Evolutionary conservation across 306 rosid genomes (phyloP).

Genomic region (Sindora glabra): DNA sequence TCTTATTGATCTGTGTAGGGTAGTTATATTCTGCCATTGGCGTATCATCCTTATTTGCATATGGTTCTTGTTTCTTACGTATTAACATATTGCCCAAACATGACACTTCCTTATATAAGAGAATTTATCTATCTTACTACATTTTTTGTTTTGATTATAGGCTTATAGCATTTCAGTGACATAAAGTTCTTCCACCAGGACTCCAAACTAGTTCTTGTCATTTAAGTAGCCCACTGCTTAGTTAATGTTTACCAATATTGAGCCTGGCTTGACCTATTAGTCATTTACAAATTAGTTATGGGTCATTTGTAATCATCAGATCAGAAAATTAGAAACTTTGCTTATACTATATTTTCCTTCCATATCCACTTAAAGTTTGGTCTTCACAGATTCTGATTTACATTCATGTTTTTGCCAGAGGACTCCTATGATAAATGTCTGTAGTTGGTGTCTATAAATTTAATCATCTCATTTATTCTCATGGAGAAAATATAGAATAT

Average conservation of each 20-base stretch:
- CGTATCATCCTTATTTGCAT: not conserved
- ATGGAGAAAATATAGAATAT: not conserved
- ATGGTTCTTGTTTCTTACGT: not conserved
- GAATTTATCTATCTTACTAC: not conserved
- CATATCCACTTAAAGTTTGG: not conserved
- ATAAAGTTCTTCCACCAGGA: no score
- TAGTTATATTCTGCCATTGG: no score
- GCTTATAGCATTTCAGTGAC: constrained; percentile 1
- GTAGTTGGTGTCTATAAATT: not conserved
- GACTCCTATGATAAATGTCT: constrained; percentile 1
- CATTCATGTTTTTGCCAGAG: not conserved
- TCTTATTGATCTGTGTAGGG: no score
- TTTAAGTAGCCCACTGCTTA: no score
- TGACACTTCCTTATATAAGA: not conserved
- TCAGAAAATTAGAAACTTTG: constrained; percentile 1
- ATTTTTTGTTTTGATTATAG: not conserved
- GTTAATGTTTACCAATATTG: not conserved
- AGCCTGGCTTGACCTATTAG: constrained; percentile 5
- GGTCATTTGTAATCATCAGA: not conserved
- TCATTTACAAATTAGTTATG: constrained; percentile 3
- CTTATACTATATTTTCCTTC: not conserved
- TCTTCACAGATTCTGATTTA: not conserved
- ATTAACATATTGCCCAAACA: not conserved
- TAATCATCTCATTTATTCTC: constrained; percentile 1
- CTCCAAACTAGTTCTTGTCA: no score